A percentile compares a stretch with the other conserved stretches of the same genome.
phyloP scores from a whole-genome alignment of 2,329 filamentous ascomycete species.

The Claviceps lovelessii region DNA sequence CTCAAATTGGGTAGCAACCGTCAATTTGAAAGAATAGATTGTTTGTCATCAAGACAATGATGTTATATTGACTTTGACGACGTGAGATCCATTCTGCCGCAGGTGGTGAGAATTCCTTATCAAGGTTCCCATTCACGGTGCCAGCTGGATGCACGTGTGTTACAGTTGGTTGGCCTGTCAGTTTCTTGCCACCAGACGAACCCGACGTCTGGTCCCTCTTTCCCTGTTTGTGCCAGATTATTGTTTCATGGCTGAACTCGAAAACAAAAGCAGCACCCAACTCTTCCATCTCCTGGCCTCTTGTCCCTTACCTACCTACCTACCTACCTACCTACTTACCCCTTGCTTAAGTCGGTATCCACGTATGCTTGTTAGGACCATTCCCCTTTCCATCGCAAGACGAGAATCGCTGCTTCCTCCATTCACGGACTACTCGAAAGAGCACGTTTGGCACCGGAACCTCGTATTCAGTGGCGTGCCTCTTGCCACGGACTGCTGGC shows the following conservation, averaged over 20 bases:
- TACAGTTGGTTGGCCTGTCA: background rate
- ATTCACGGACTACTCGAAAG: background rate
- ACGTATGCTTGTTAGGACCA: background rate
- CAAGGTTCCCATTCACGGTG: background rate
- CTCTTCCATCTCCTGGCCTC: background rate
- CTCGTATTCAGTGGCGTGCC: background rate
- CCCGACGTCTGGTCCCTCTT: background rate
- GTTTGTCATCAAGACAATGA: too few species aligned
- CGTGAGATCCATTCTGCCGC: background rate
- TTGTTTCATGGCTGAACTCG: background rate
- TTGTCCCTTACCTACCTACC: background rate
- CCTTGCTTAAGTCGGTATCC: background rate
- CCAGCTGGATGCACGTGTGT: background rate
- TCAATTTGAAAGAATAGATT: too few species aligned
- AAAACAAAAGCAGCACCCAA: background rate
- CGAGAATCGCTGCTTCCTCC: conserved; percentile 1
- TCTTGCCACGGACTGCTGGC: conserved; percentile 3
- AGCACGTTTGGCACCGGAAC: background rate
- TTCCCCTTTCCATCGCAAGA: background rate
- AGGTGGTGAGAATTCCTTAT: too few species aligned
- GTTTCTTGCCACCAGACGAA: background rate
- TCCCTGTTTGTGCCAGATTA: background rate
- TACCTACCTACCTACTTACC: too few species aligned
- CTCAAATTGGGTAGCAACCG: too few species aligned
- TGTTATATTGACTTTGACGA: too few species aligned